Percentiles rank a stretch among this genome's conserved stretches.
These are phyloP conservation scores for Udeniomyces megalosporus DNA, from an alignment of 768 basidiomycete species.

Conservation along the genomic window DNA sequence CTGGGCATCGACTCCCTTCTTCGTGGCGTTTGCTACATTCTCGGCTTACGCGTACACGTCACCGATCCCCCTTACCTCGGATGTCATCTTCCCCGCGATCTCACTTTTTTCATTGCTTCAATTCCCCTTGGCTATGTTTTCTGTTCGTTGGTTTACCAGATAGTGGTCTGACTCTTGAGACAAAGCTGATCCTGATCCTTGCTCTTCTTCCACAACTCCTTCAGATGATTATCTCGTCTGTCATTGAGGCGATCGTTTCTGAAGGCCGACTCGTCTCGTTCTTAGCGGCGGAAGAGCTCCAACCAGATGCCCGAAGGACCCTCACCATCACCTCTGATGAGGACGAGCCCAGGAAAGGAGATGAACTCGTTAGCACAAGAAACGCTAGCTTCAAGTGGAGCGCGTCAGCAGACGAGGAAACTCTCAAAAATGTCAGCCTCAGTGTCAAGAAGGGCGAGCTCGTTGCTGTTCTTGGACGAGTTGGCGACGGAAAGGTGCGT, in stretches of 20 bases:
- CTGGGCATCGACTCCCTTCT: slow-evolving; percentile 26
- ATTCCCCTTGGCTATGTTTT: slow-evolving; percentile 40
- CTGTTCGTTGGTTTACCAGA: slow-evolving; percentile 16
- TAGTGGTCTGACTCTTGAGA: background rate
- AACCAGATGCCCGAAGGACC: slow-evolving; percentile 53
- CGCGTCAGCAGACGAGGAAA: slow-evolving; percentile 38
- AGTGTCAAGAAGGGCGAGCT: slow-evolving; percentile 67
- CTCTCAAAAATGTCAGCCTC: slow-evolving; percentile 62
- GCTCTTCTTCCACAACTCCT: background rate
- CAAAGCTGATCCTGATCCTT: background rate
- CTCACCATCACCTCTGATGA: background rate
- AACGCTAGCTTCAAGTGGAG: slow-evolving; percentile 74
- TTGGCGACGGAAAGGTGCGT: slow-evolving; percentile 72
- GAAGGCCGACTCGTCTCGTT: slow-evolving; percentile 61
- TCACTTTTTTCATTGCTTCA: slow-evolving; percentile 73
- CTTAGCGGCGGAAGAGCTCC: slow-evolving; percentile 61
- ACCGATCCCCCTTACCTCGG: slow-evolving; percentile 56
- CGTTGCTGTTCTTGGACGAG: slow-evolving; percentile 68
- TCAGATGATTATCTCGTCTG: slow-evolving; percentile 34
- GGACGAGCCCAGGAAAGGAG: slow-evolving; percentile 20
- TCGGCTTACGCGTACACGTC: slow-evolving; percentile 30
- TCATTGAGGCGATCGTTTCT: slow-evolving; percentile 75
- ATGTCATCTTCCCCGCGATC: slow-evolving; percentile 91
- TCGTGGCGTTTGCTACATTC: slow-evolving; percentile 30
- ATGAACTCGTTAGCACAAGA: slow-evolving; percentile 49